Percentiles rank a stretch among this genome's conserved stretches.
Evolutionary conservation across 148 eudicot genomes (phyloP).

Genomic region (Chenopodium album): DNA sequence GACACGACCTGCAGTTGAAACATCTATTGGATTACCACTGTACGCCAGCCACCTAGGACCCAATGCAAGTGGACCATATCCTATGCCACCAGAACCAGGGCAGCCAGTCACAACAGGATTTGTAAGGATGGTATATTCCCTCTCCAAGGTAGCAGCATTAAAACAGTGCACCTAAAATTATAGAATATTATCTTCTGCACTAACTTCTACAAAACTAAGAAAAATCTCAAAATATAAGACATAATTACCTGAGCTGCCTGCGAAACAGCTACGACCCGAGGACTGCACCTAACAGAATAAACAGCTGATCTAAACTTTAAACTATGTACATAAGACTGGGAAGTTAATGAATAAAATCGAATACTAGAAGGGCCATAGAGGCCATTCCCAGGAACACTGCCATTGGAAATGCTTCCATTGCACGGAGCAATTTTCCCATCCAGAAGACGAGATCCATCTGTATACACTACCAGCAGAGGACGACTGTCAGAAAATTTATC

Average conservation of each 20-base stretch:
- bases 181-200: neutral
- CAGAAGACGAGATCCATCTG: constrained; percentile 49
- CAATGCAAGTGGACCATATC: constrained; percentile 83
- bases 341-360: constrained; percentile 66
- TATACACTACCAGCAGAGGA: constrained; percentile 67
- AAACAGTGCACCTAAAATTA: constrained; percentile 72
- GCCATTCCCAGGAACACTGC: constrained; percentile 37
- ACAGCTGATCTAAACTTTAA: constrained; percentile 66
- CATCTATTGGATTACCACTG: constrained; percentile 57
- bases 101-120: constrained; percentile 56
- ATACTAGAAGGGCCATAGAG: constrained; percentile 51
- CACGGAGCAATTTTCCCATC: constrained; percentile 29
- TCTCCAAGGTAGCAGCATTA: constrained; percentile 77
- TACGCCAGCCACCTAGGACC: constrained; percentile 97
- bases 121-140: constrained; percentile 64
- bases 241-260: constrained; percentile 76
- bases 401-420: constrained; percentile 40
- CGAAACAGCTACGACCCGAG: constrained; percentile 64
- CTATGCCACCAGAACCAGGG: constrained; percentile 54
- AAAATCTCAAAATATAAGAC: neutral
- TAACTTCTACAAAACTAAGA: neutral
- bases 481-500: constrained; percentile 55
- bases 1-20: constrained; percentile 49
- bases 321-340: constrained; percentile 58
- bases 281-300: constrained; percentile 75